A percentile compares a stretch with the other conserved stretches of the same genome.
These are phyloP conservation scores for Xylariaceae sp. DNA, from an alignment of 2,329 filamentous ascomycete species.

Conservation along the genomic window DNA sequence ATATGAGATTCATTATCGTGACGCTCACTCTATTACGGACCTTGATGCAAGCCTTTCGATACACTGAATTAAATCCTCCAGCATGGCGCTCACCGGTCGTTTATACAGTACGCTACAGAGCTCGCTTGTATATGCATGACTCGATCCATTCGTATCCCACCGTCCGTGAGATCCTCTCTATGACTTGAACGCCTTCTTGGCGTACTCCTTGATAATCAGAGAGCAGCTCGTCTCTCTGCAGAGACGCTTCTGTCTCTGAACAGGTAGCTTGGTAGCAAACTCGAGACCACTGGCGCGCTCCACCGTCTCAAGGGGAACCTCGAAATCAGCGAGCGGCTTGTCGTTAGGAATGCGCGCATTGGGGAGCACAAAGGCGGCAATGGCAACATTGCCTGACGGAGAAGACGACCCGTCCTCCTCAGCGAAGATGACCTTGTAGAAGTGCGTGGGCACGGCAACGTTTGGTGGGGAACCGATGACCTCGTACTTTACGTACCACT, in stretches of 20 bases:
- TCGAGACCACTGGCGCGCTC: constrained; percentile 90
- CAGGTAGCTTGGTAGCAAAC: constrained; percentile 76
- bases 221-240: constrained; percentile 84
- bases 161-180: constrained; percentile 9
- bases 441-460: constrained; percentile 94
- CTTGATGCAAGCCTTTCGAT: no score
- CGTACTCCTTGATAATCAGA: constrained; percentile 75
- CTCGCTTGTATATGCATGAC: constrained; percentile 1
- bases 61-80: no score
- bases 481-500: constrained; percentile 95
- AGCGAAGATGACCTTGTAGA: constrained; percentile 98
- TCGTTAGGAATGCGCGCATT: constrained; percentile 84
- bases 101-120: constrained; percentile 5
- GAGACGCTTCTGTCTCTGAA: constrained; percentile 66
- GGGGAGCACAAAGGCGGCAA: constrained; percentile 92
- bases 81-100: no score
- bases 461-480: constrained; percentile 91
- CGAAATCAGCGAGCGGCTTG: constrained; percentile 85
- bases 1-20: no score
- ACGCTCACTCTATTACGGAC: no score
- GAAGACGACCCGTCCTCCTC: constrained; percentile 62
- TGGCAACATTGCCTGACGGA: constrained; percentile 59
- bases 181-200: constrained; percentile 49
- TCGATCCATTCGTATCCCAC: constrained; percentile 1
- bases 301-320: constrained; percentile 87